Evolutionary conservation across 208 protist genomes (phyloP), one percentile per base, ranked within the genome.

Genomic region (Leptomonas seymouri): DNA sequence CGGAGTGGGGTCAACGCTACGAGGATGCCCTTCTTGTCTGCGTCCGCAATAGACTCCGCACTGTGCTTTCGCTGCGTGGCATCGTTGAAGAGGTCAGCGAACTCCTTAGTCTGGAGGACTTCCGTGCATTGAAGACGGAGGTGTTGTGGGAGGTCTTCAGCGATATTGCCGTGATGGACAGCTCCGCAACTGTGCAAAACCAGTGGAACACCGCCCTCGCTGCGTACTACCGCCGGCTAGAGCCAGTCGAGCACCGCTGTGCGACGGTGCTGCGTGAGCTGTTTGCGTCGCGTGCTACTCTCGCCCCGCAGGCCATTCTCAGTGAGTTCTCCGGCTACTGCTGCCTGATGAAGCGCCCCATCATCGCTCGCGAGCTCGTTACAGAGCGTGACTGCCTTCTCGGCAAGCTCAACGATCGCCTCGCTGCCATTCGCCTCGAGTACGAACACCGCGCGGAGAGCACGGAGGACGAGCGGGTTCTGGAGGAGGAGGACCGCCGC

Each of bases 331-430:
- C 82, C 14, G 82, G 83, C 61, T 97, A 93, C 71, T 75, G 78
- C 23, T 78, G 97, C 55, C 78, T 97, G 49, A 84, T 97, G 73
- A 87, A 89, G 60, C 86, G 91, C 21, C 90, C 91, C 27, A 89
- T 93, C 67, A 81, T 97, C 49, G 69, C 85, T n/a, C 87, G 89
- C 68, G 90, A 96, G 76, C 81, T 97, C n/a, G 74, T 90, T 12
- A 76, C 60, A 14, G 94, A 97, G 76, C 86, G 94, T 12, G 90
- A 96, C 16, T 76, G 72, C 1, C 76, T 97, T 16, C 78, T 97
- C 5, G 81, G 90, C 1, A 96, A 96, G 63, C 78, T 97, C 34
- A 95, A 95, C 67, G 91, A 97, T 62, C 84, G 89, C 0, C 74
- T 97, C 14, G 84, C 94, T 41, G 74, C 80, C 25, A 91, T 96